Evolutionary conservation across 768 basidiomycete species (phyloP), one percentile per base, ranked within the genome.

Genomic region (Agaricus subrufescens): DNA sequence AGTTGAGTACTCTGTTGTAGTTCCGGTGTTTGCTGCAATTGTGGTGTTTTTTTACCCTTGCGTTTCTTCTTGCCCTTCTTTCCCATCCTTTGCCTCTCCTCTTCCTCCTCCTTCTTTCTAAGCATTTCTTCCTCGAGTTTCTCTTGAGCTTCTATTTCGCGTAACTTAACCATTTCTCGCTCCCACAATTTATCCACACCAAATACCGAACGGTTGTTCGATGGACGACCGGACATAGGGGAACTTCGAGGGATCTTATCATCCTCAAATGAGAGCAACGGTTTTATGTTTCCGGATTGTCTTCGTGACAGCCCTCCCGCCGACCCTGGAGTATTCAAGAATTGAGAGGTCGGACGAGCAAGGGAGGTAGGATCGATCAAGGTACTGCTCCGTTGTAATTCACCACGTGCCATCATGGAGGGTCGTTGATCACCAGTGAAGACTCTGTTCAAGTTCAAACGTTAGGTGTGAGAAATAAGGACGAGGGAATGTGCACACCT

Each of bases 151-250:
- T 96, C 87, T 0, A 94, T 89, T 58, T 84, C 77, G 59, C 82
- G 82, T 51, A 96, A 74, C 67, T 91, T 96, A 15, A 71, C 81
- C 76, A 94, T 80, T 69, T 97, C 94, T 40, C 83, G 79, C 65
- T 95, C 89, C 94, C 94, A 96, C 9, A 96, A 64, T n/a, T 87
- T 89, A 68, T 97, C 94, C 1, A 91, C 88, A 2, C 94, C 94
- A 64, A 96, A 97, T 9, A 95, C 91, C n/a, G 93, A 94, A 56
- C 80, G 82, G 39, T 79, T 80, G 42, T 51, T 61, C 40, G 72
- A 76, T 0, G 76, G 54, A 62, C 60, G 61, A 61, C 55, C 43
- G 56, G 58, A 60, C 54, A 66, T 65, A 48, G 63, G 49, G 59
- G 69, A 48, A 58, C 56, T 53, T 51, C 50, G 47, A 9, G 64